A percentile compares a stretch with the other conserved stretches of the same genome.
These are phyloP conservation scores for Cetradonia linearis DNA, from an alignment of 495 filamentous ascomycete species.

Conservation along the genomic window DNA sequence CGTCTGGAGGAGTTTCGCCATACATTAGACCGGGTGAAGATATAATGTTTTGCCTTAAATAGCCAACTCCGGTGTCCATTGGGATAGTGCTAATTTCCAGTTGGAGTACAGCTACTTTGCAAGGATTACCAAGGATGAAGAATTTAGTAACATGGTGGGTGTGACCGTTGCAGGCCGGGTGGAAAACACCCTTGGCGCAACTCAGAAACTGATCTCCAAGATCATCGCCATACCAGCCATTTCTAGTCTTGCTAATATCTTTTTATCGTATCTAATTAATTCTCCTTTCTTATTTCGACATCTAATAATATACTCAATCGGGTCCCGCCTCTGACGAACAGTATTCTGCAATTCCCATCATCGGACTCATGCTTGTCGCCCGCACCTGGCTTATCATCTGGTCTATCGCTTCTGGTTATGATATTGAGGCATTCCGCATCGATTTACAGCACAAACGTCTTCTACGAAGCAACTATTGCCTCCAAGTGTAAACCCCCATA, in stretches of 20 bases:
- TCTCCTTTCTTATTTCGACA: not conserved
- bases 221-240: slow-evolving; percentile 13
- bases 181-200: slow-evolving; percentile 7
- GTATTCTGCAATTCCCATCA: not conserved
- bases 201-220: slow-evolving; percentile 16
- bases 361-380: slow-evolving; percentile 5
- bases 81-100: not conserved
- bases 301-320: slow-evolving; percentile 7
- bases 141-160: slow-evolving; percentile 3
- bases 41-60: not conserved
- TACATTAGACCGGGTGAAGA: not conserved
- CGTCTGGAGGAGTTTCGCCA: not conserved
- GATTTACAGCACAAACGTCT: not conserved
- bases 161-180: slow-evolving; percentile 11
- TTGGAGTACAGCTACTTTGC: slow-evolving; percentile 1
- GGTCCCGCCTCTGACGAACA: not conserved
- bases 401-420: not conserved
- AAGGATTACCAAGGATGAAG: slow-evolving; percentile 6
- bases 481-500: not conserved
- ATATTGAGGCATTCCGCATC: not conserved
- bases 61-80: not conserved
- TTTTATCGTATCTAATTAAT: slow-evolving; percentile 7
- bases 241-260: slow-evolving; percentile 1
- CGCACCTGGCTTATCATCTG: not conserved
- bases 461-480: not conserved